Conservation (phyloP, 352 stramenopile species). For the Globisporangium emineosum region DNA sequence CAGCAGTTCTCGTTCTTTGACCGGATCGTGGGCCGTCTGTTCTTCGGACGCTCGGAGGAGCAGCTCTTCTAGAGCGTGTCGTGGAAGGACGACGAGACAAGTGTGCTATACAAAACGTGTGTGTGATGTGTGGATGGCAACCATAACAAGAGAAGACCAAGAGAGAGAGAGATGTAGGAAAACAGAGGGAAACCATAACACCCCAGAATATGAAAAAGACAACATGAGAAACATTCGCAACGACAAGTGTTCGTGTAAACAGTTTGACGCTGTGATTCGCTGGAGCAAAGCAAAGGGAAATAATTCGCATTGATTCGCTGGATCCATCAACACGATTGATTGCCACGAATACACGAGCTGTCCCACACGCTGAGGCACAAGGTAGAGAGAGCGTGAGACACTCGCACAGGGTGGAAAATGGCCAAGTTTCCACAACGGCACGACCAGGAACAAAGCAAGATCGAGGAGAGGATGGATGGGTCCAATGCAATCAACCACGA, state of each 20-base stretch:
- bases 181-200: background rate
- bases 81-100: background rate
- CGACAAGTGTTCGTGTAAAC: background rate
- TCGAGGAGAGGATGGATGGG: background rate
- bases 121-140: background rate
- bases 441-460: background rate
- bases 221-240: background rate
- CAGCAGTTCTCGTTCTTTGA: slow-evolving; percentile 56
- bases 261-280: background rate
- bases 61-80: slow-evolving; percentile 57
- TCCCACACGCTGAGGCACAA: background rate
- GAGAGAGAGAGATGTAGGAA: background rate
- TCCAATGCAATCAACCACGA: background rate
- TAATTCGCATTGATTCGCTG: no score
- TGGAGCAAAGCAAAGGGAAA: background rate
- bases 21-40: slow-evolving; percentile 56
- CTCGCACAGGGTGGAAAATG: background rate
- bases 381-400: background rate
- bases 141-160: no score
- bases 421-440: background rate
- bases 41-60: slow-evolving; percentile 78
- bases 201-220: background rate
- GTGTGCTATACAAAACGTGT: background rate
- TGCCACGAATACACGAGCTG: no score
- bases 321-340: no score